Evolutionary conservation across 208 protist genomes (phyloP), one percentile per base, ranked within the genome.

Genomic region (Crithidia fasciculata): DNA sequence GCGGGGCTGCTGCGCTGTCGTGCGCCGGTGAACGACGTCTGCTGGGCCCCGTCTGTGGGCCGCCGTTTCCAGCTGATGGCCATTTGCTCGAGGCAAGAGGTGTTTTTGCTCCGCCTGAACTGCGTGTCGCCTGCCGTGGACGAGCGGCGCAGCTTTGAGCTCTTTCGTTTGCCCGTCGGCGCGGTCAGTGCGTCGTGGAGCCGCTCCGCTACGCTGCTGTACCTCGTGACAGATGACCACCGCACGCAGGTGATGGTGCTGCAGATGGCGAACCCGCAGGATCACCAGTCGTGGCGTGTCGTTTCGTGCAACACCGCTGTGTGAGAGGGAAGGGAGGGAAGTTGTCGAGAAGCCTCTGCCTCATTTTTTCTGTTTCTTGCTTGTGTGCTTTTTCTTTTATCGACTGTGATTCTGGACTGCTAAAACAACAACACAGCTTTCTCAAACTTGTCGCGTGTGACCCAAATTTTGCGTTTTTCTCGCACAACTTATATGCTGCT

Each of bases 121-220:
- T 94, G 88, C 50, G 82, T 95, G 63, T 95, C 90, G 3, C 93
- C 93, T 8, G 79, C 88, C 3, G 28, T 75, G 9, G 78, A 79
- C 36, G 63, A 83, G 58, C 78, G 82, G 39, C 75, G 82, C 52
- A 78, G 77, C 39, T 93, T 87, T 59, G 83, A 95, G 45, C 68
- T 92, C 12, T 97, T 94, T 77, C 80, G 78, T 15, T 80, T 76
- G 54, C 72, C 82, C 9, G 49, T 72, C 13, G 88, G 92, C 13
- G 90, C 90, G 8, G 88, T 91, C n/a, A 92, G 90, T 72, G 87
- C 85, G 10, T 86, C 90, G 60, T 97, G 93, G 90, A 91, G 86
- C 67, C 84, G 78, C 19, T 93, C 90, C 3, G 88, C 85, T 49
- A 88, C 89, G 15, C 56, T 93, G 62, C 75, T 97, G 18, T 92